A percentile compares a stretch with the other conserved stretches of the same genome.
Conservation (phyloP, 805 yeast species). For the Saccharomycopsis schoenii region DNA sequence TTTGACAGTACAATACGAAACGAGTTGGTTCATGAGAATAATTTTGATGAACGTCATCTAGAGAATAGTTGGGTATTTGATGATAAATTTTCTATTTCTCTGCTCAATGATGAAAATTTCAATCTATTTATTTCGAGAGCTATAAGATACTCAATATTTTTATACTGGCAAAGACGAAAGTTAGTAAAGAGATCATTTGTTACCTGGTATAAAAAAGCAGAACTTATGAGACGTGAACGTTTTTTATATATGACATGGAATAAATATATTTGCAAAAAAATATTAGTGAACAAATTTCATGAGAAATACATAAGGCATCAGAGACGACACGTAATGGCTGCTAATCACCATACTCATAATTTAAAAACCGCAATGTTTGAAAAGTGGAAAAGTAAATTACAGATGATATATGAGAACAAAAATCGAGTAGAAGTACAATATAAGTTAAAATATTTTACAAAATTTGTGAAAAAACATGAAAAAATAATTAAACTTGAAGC, state of each 20-base stretch:
- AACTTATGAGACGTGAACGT: constrained; percentile 2
- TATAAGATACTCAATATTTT: constrained; percentile 15
- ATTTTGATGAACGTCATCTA: constrained; percentile 2
- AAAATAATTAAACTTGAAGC: neutral
- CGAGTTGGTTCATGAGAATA: constrained; percentile 1
- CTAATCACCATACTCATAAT: neutral
- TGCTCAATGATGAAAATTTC: constrained; percentile 10
- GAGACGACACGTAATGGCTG: neutral
- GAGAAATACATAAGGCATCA: neutral
- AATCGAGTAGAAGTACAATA: neutral
- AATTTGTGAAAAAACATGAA: neutral
- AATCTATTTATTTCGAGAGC: constrained; percentile 17
- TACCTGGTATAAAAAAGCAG: constrained; percentile 3
- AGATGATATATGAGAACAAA: neutral
- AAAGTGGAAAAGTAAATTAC: neutral
- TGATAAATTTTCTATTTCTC: constrained; percentile 3
- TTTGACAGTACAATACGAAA: neutral
- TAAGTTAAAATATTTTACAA: neutral
- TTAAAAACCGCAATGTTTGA: neutral
- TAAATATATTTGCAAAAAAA: constrained; percentile 4
- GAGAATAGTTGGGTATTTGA: constrained; percentile 12
- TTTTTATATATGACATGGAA: constrained; percentile 7
- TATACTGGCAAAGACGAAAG: constrained; percentile 12
- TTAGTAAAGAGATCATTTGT: constrained; percentile 8
- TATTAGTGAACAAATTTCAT: constrained; percentile 8